A percentile compares a stretch with the other conserved stretches of the same genome.
phyloP scores from a whole-genome alignment of 1,139 yeast species.

The Entelexis sorbosivorans region DNA sequence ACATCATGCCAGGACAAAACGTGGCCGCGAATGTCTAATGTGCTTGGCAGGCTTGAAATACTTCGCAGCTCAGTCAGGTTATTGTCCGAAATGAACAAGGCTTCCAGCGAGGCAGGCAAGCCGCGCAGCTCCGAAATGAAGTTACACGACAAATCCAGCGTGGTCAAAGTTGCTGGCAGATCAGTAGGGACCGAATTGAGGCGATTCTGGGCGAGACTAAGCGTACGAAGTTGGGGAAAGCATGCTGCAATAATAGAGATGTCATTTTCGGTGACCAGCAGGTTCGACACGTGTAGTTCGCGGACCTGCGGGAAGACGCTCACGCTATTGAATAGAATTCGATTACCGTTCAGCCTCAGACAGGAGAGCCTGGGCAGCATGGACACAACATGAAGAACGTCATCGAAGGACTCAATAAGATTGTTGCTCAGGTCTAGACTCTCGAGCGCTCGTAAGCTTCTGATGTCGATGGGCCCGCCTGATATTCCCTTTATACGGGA shows the following conservation, averaged over 20 bases:
- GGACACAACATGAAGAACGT: slow-evolving; percentile 29
- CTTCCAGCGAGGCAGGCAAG: not conserved
- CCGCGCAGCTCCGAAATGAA: not conserved
- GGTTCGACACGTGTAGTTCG: not conserved
- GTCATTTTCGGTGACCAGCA: slow-evolving; percentile 11
- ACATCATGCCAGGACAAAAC: slow-evolving; percentile 9
- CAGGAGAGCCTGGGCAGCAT: slow-evolving; percentile 32
- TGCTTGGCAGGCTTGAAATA: not conserved
- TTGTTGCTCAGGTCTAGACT: slow-evolving; percentile 55
- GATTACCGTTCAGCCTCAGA: slow-evolving; percentile 54
- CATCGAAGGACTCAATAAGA: slow-evolving; percentile 38
- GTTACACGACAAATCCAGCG: slow-evolving; percentile 27
- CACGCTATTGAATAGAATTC: slow-evolving; percentile 24
- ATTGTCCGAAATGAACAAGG: not conserved
- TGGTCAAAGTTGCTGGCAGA: not conserved
- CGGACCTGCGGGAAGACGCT: not conserved
- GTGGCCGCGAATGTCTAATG: slow-evolving; percentile 3
- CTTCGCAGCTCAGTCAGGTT: not conserved
- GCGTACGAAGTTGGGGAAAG: slow-evolving; percentile 38
- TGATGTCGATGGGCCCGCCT: slow-evolving; percentile 11
- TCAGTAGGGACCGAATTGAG: slow-evolving; percentile 21
- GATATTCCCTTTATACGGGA: slow-evolving; percentile 25
- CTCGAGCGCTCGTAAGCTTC: slow-evolving; percentile 25
- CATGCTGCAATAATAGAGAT: slow-evolving; percentile 30
- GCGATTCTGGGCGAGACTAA: slow-evolving; percentile 43